A percentile compares a stretch with the other conserved stretches of the same genome.
These are phyloP conservation scores for Cicer cuneatum DNA, from an alignment of 306 rosid genomes.

Conservation along the genomic window DNA sequence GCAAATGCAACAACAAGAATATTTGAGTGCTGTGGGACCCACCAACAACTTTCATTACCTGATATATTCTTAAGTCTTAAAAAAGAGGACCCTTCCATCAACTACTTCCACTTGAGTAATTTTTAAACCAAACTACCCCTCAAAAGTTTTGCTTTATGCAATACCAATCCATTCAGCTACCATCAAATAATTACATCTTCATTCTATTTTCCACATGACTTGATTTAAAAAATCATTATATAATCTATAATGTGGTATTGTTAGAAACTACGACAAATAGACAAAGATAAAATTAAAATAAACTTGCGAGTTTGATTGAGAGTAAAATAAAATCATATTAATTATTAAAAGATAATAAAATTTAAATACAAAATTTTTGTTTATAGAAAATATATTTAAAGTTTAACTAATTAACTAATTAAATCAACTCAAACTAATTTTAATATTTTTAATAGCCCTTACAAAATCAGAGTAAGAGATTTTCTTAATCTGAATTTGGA, in stretches of 20 bases:
- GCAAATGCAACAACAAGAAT: neutral
- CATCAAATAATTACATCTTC: constrained; percentile 34
- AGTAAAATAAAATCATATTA: no score
- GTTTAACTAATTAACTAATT: no score
- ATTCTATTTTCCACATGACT: constrained; percentile 38
- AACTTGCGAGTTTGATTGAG: no score
- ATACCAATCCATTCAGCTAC: constrained; percentile 25
- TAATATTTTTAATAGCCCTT: no score
- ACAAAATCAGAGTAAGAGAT: no score
- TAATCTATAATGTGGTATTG: constrained; percentile 13
- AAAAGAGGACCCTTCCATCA: constrained; percentile 34
- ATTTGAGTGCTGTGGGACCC: constrained; percentile 28
- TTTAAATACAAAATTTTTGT: no score
- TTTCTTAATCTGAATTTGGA: no score
- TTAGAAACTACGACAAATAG: no score
- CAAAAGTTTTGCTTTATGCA: constrained; percentile 11
- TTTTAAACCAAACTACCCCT: constrained; percentile 35
- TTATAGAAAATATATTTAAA: no score
- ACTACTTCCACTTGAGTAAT: constrained; percentile 45
- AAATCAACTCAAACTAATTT: no score
- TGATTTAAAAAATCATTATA: neutral
- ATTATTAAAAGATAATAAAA: no score
- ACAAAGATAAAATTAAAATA: no score
- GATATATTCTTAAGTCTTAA: constrained; percentile 2
- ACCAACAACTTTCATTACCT: constrained; percentile 20